These are phyloP conservation scores for Batkoa obscura DNA, from an alignment of 371 early-diverging fungal genomes.

Conservation along the genomic window DNA sequence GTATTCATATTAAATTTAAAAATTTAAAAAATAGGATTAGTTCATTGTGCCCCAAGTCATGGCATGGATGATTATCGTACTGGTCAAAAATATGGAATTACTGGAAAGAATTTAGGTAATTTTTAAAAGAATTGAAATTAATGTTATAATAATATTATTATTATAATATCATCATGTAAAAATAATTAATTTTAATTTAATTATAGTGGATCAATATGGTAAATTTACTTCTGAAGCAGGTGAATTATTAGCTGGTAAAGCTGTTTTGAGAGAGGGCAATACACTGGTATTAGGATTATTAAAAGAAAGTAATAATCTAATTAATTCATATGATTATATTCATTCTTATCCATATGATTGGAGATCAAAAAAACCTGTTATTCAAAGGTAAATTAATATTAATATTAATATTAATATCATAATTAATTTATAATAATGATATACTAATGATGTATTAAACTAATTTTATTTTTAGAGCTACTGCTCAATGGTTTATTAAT, in stretches of 20 bases:
- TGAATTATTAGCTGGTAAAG: slow-evolving; percentile 30
- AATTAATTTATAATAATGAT: neutral
- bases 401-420: too few relatives aligned
- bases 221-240: slow-evolving; percentile 53
- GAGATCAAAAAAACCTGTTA: slow-evolving; percentile 77
- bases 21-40: slow-evolving; percentile 27
- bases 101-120: slow-evolving; percentile 29
- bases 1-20: neutral
- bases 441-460: neutral
- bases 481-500: slow-evolving; percentile 79
- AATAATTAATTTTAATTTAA: too few relatives aligned
- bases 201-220: slow-evolving; percentile 60
- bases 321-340: slow-evolving; percentile 18
- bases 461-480: slow-evolving; percentile 26
- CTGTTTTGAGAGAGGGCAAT: slow-evolving; percentile 41
- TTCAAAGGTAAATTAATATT: slow-evolving; percentile 22
- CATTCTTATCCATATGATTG: slow-evolving; percentile 87
- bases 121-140: neutral
- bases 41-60: slow-evolving; percentile 90
- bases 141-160: too few relatives aligned
- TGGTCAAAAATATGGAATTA: slow-evolving; percentile 35
- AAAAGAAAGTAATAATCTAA: slow-evolving; percentile 14
- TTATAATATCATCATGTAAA: too few relatives aligned
- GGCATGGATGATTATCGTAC: slow-evolving; percentile 87
- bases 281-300: slow-evolving; percentile 34